These are phyloP conservation scores for Acacia concinna DNA, from an alignment of 331 rosid species.

Conservation along the genomic window DNA sequence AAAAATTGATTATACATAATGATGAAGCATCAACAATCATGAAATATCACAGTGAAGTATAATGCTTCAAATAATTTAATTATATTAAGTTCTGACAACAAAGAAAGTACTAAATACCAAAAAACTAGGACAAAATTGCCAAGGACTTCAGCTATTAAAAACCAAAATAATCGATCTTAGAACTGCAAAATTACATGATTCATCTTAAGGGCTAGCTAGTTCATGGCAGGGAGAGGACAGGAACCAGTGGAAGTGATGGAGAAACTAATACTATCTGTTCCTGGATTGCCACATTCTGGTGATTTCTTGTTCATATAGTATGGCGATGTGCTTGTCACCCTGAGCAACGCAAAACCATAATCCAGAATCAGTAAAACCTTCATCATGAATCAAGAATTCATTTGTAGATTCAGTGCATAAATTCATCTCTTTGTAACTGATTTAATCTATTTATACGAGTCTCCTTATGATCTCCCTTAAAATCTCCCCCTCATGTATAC, in stretches of 20 bases:
- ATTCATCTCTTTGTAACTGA: background rate
- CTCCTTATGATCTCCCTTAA: background rate
- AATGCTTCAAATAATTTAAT: conserved; percentile 26
- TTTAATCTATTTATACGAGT: background rate
- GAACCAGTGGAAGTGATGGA: conserved; percentile 48
- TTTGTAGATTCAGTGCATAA: background rate
- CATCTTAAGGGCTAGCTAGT: conserved; percentile 43
- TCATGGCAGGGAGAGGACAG: conserved; percentile 38
- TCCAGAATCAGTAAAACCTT: background rate
- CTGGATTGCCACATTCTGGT: conserved; percentile 53
- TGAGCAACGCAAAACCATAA: conserved; percentile 32
- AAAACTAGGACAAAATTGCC: conserved; percentile 37
- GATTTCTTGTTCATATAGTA: conserved; percentile 50
- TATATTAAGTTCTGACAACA: conserved; percentile 7
- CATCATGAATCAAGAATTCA: background rate
- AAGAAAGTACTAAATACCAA: conserved; percentile 5
- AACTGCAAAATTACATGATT: conserved; percentile 27
- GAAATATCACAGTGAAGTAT: background rate
- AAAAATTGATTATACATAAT: background rate
- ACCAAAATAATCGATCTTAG: conserved; percentile 51
- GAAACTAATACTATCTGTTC: conserved; percentile 45
- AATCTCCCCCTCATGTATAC: background rate
- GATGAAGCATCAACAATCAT: conserved; percentile 19
- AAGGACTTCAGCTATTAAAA: conserved; percentile 40
- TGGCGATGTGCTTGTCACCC: conserved; percentile 60